Conservation (phyloP, 768 basidiomycete genomes). For the Tricholoma hemisulphureum region DNA sequence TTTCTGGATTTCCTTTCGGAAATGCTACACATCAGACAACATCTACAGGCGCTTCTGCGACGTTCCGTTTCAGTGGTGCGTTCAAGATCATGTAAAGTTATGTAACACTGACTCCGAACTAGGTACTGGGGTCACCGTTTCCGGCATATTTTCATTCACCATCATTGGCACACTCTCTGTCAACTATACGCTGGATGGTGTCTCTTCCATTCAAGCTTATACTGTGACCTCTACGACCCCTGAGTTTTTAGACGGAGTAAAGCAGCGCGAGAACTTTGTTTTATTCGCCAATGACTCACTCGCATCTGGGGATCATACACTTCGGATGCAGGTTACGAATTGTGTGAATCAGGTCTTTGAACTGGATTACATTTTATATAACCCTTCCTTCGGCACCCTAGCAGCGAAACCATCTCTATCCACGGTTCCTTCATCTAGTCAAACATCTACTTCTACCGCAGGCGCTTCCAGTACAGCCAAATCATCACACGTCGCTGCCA, state of each 20-base stretch:
- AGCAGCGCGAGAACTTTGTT: background rate
- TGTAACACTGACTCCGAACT: background rate
- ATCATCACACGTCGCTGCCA: background rate
- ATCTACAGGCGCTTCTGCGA: slow-evolving; percentile 18
- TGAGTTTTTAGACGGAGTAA: background rate
- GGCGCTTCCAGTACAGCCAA: background rate
- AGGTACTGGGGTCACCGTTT: background rate
- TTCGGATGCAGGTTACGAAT: slow-evolving; percentile 3
- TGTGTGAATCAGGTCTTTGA: background rate
- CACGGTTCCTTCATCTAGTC: background rate
- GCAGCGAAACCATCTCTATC: background rate
- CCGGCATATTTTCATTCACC: background rate
- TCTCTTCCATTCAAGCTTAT: background rate
- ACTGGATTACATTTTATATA: slow-evolving; percentile 7
- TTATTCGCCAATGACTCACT: background rate
- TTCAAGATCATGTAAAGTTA: no score
- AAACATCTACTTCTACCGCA: background rate
- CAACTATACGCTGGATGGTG: background rate
- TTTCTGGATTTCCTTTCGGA: slow-evolving; percentile 20
- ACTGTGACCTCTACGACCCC: background rate
- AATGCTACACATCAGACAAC: slow-evolving; percentile 26
- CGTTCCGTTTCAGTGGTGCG: slow-evolving; percentile 29
- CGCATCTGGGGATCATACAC: slow-evolving; percentile 1
- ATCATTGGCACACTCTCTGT: background rate
- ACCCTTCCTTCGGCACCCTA: slow-evolving; percentile 1